Evolutionary conservation across 164 flowering plant species (phyloP), one percentile per base, ranked within the genome.

Genomic region (Tetrastigma voinierianum): DNA sequence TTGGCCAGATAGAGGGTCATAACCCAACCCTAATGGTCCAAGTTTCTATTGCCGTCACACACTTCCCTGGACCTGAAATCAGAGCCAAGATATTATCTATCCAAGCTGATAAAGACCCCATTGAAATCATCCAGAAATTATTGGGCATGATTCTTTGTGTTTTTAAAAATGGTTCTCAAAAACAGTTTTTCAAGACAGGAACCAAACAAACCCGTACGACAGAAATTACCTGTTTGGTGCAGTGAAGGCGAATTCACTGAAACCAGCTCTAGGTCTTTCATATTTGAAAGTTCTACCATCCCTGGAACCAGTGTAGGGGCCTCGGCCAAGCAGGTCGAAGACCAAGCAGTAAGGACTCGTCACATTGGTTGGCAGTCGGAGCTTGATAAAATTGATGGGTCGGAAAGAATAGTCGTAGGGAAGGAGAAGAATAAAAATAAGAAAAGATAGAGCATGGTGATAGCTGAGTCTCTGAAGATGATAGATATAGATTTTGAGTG

Each of bases 21-120:
- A 83, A n/a, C 68, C 63, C 15, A 80, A 55, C 2, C 78, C 85
- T 6, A 82, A 10, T 17, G 85, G 80, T 44, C 76, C 10, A 40
- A 9, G 11, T 51, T 48, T 3, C 10, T 14, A 51, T 13, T 18
- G 40, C 72, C 62, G 44, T 70, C 75, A 59, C 81, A 77, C 0
- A 57, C 13, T 49, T 17, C 47, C 20, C 45, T 76, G 23, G 72
- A 17, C 63, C 75, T 76, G 45, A 32, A 32, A 32, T 32, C 40
- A 32, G 40, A 32, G 40, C 40, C 40, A 32, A 32, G 40, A 32
- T n/a, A n/a, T n/a, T n/a, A n/a, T n/a, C n/a, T n/a, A n/a, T n/a
- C n/a, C n/a, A n/a, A n/a, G n/a, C n/a, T 25, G 32, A 25, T 25
- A 25, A 25, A 25, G 32, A 25, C 32, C 32, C 5, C 2, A 25